Evolutionary conservation across 371 early-diverging fungal genomes (phyloP), one percentile per base, ranked within the genome.

Genomic region (Mortierella polycephala): DNA sequence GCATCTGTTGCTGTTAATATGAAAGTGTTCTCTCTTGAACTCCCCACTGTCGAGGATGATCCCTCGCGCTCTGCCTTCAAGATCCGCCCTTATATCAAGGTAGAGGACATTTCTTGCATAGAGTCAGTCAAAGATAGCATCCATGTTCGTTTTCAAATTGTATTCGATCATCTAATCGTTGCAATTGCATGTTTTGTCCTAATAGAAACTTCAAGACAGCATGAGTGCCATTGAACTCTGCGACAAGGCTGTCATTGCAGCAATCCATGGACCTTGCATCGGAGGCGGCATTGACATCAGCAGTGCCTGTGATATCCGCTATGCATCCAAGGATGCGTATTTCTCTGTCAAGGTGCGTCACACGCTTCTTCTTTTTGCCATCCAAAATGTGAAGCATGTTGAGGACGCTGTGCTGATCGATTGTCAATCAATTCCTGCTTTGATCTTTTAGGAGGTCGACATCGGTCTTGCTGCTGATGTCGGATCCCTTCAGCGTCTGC

Each of bases 301-400:
- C 16, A 92, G 95, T 5, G 96, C 98, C 3, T 94, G 95, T 81
- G 99, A 98, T 81, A 93, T 98, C 47, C 92, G 99, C 52, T 89
- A 92, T 50, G 92, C 93, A 74, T 81, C 92, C 49, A 84, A 88
- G 65, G 96, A 96, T 59, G 88, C 96, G 0, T 85, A 80, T 60
- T 98, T 96, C 75, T 86, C 88, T 47, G 93, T 98, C 57, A 96
- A 96, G 84, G 92, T 88, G 69, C 44, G 47, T 1, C n/a, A 12
- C 47, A 47, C 47, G 58, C 16, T 55, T 13, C 37, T 16, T 12
- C 20, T 39, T 39, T 18, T n/a, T n/a, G 20, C 13, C 18, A 53
- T 52, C 21, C 42, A 13, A 18, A 18, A 14, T 46, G 12, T 3
- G n/a, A 20, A 59, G 16, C 10, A 37, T 57, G 8, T 41, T 13